phyloP scores from a whole-genome alignment of 306 rosid genomes.

The Begonia peltatifolia region DNA sequence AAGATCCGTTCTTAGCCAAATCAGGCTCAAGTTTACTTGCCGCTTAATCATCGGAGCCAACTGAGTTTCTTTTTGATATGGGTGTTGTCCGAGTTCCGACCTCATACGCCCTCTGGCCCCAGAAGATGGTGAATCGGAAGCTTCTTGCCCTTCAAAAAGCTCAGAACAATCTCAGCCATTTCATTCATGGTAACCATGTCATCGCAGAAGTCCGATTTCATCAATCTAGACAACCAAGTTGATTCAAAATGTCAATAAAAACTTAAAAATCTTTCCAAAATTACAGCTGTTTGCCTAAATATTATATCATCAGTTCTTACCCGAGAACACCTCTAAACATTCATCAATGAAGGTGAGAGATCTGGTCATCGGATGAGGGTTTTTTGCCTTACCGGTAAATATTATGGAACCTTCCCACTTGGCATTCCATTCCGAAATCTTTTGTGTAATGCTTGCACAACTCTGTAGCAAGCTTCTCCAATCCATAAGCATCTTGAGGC shows the following conservation, averaged over 20 bases:
- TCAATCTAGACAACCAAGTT: constrained; percentile 30
- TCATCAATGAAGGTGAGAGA: constrained; percentile 91
- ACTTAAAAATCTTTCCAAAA: too few species aligned
- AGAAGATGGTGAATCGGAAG: constrained; percentile 76
- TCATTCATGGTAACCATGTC: constrained; percentile 98
- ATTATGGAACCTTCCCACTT: constrained; percentile 89
- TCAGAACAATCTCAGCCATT: constrained; percentile 82
- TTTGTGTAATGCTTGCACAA: constrained; percentile 91
- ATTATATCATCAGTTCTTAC: constrained; percentile 10
- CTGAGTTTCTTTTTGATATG: constrained; percentile 84
- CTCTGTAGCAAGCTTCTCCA: constrained; percentile 98
- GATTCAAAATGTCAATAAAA: too few species aligned
- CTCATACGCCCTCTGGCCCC: constrained; percentile 89
- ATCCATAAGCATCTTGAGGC: constrained; percentile 99
- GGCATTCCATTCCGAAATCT: constrained; percentile 91
- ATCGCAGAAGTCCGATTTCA: constrained; percentile 79
- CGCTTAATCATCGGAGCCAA: constrained; percentile 82
- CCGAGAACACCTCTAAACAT: constrained; percentile 86
- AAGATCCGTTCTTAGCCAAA: too few species aligned
- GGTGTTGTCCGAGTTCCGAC: constrained; percentile 84
- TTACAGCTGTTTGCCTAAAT: too few species aligned
- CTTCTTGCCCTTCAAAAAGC: constrained; percentile 64
- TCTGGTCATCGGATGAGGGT: constrained; percentile 73
- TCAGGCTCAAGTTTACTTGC: constrained; percentile 13
- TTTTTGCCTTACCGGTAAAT: too few species aligned